Base-by-base conservation (phyloP, 2,329 filamentous ascomycete genomes). In the Stachybotrys echinatus region DNA sequence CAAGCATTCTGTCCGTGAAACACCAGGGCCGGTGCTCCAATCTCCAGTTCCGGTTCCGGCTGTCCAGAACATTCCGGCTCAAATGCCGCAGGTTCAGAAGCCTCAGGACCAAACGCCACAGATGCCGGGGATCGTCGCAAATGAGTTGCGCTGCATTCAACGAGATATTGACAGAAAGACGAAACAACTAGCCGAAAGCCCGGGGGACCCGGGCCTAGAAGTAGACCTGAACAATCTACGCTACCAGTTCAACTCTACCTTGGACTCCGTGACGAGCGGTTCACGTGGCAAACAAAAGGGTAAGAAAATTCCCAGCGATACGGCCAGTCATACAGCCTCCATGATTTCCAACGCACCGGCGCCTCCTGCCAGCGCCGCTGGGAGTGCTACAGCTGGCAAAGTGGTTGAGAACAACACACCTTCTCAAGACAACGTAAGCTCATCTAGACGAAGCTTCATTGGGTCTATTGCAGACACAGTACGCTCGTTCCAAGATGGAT, bases 111-210 rank as follows among this genome's bases (percentile, higher is more conserved):
- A 34, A 14, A 34, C 27, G 10, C 10, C 10, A 14, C 27, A 34
- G 27, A 34, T 34, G 27, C 27, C 27, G 14, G 27, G 27, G 27
- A 14, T 34, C 14, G n/a, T 54, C 47, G 45, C 53, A 18, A 55
- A 54, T 18, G 52, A 64, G 4, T 40, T 68, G 18, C 55, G 59
- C 23, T 47, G 48, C 7, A 54, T 68, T 12, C 65, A 68, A 48
- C 53, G 43, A 20, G 27, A 55, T 4, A 58, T 68, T 17, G 59
- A 67, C 21, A 46, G 49, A 2, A 61, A 60, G 43, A 58, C 60
- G 50, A 50, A 52, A 10, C 51, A 55, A n/a, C 45, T 68, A 18
- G 55, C 59, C 3, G 52, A 50, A 10, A 49, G 57, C 7, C 60
- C 66, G 4, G 43, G 49, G 18, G 54, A 64, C 22, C 20, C 27